phyloP scores from a whole-genome alignment of 257 asterid genomes.

The Solanum etuberosum region DNA sequence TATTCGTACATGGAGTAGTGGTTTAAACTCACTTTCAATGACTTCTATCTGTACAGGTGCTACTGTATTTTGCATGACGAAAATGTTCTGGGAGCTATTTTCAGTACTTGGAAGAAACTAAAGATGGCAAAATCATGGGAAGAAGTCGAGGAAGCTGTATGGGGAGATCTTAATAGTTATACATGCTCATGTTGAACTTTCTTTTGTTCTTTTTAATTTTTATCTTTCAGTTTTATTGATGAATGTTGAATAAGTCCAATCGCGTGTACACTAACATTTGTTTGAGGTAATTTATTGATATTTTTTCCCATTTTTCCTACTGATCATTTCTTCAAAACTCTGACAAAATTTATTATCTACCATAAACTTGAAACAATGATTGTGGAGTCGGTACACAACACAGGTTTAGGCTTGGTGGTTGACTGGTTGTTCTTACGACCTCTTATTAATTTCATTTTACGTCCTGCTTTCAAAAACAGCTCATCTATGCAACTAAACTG shows the following conservation, averaged over 20 bases:
- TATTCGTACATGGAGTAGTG: background rate
- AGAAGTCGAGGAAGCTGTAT: conserved; percentile 78
- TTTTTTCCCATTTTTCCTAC: background rate
- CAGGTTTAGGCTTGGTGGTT: background rate
- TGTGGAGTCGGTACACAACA: background rate
- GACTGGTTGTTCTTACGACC: background rate
- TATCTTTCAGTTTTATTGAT: background rate
- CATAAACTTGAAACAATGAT: background rate
- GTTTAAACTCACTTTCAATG: background rate
- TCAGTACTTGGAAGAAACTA: conserved; percentile 65
- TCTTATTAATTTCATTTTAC: background rate
- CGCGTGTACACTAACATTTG: background rate
- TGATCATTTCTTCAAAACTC: background rate
- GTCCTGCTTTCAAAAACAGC: background rate
- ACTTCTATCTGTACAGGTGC: conserved; percentile 39
- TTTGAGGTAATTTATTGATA: background rate
- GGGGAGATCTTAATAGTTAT: conserved; percentile 69
- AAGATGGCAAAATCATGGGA: conserved; percentile 73
- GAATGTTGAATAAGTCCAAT: background rate
- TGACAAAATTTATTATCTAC: background rate
- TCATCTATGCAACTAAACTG: background rate
- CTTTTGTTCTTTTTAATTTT: background rate
- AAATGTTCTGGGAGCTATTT: conserved; percentile 74
- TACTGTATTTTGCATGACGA: conserved; percentile 78
- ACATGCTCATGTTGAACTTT: conserved; percentile 13